These are phyloP conservation scores for Sclerotinia trifoliorum DNA, from an alignment of 2,329 filamentous ascomycete species.

Conservation along the genomic window DNA sequence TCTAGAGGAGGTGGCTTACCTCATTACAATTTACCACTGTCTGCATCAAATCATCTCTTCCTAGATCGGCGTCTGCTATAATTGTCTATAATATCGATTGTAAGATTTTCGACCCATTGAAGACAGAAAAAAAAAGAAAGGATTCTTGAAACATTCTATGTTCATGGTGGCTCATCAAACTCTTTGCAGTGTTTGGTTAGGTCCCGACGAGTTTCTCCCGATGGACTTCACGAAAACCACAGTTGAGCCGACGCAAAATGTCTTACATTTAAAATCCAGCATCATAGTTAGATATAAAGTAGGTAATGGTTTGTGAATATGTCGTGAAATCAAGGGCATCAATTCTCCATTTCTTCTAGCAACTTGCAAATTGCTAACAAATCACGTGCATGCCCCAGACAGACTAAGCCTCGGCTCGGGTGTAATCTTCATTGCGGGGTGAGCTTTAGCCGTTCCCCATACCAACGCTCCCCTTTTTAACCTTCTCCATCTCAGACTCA, in stretches of 20 bases:
- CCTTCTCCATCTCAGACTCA: slow-evolving; percentile 34
- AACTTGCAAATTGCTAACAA: too few species aligned
- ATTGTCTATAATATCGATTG: too few species aligned
- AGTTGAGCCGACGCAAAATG: not conserved
- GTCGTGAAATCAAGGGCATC: too few species aligned
- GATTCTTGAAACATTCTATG: not conserved
- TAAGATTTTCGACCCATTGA: too few species aligned
- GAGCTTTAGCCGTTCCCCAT: not conserved
- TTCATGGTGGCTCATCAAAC: not conserved
- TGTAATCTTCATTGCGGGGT: slow-evolving; percentile 3
- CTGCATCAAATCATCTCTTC: too few species aligned
- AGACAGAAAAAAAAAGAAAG: not conserved
- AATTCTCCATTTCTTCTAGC: too few species aligned
- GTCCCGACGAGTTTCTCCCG: not conserved
- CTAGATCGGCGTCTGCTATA: too few species aligned
- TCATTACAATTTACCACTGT: too few species aligned
- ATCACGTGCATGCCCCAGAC: not conserved
- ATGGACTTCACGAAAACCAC: not conserved
- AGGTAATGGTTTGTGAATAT: not conserved
- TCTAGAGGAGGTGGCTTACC: not conserved
- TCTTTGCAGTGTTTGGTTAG: not conserved
- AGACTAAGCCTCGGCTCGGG: slow-evolving; percentile 6
- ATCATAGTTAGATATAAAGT: not conserved
- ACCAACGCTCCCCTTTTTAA: slow-evolving; percentile 25
- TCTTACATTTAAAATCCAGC: not conserved